Evolutionary conservation across 257 asterid species (phyloP).

Genomic region (Anisodus tanguticus): DNA sequence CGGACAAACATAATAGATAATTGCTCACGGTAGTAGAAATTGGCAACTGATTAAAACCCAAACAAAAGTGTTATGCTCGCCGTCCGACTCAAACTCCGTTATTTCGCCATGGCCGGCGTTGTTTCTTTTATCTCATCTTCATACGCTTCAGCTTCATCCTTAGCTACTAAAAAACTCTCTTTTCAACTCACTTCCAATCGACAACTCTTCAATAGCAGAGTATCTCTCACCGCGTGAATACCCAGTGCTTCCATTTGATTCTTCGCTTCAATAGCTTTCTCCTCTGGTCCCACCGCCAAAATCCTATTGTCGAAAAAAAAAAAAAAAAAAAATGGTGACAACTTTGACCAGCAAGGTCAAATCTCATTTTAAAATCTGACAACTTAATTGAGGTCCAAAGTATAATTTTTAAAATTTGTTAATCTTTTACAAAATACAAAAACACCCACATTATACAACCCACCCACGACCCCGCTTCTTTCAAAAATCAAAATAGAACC

Average conservation of each 20-base stretch:
- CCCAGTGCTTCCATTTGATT: constrained; percentile 59
- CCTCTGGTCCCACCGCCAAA: constrained; percentile 39
- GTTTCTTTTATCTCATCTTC: constrained; percentile 42
- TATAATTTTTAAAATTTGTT: too few relatives aligned
- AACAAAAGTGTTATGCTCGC: constrained; percentile 7
- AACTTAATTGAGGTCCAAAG: too few relatives aligned
- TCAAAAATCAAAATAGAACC: too few relatives aligned
- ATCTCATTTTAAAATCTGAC: too few relatives aligned
- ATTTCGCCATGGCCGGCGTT: constrained; percentile 58
- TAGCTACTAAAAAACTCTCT: constrained; percentile 39
- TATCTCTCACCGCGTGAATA: constrained; percentile 40
- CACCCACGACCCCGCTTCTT: too few relatives aligned
- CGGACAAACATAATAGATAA: neutral
- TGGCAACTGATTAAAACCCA: neutral
- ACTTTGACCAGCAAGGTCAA: too few relatives aligned
- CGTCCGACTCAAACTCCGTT: constrained; percentile 43
- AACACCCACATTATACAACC: too few relatives aligned
- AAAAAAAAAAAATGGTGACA: too few relatives aligned
- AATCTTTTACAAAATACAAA: too few relatives aligned
- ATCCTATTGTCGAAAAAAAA: constrained; percentile 82
- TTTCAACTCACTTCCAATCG: constrained; percentile 34
- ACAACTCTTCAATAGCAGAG: constrained; percentile 32
- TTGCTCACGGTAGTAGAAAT: neutral
- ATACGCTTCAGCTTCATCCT: constrained; percentile 38
- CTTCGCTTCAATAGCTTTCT: constrained; percentile 56